Conservation (phyloP, 2,329 filamentous ascomycete species). For the Pseudogymnoascus sp. region DNA sequence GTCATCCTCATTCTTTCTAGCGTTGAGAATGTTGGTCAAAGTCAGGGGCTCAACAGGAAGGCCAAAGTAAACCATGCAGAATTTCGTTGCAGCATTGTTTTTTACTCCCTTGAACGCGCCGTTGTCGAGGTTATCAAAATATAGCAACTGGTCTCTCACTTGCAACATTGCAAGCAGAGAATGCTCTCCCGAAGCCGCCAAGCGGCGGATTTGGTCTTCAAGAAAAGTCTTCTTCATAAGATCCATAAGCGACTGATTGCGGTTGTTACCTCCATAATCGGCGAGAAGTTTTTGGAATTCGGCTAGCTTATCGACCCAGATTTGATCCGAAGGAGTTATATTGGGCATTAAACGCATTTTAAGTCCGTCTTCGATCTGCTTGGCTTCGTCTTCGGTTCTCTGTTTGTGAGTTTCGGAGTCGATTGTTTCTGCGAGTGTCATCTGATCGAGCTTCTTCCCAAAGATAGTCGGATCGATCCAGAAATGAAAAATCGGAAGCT, state of each 20-base stretch:
- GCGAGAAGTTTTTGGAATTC: constrained; percentile 11
- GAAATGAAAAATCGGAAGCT: background rate
- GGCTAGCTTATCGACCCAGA: constrained; percentile 11
- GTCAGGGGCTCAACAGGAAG: constrained; percentile 25
- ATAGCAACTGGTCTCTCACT: constrained; percentile 11
- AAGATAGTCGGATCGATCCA: background rate
- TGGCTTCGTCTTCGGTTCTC: background rate
- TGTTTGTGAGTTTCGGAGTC: background rate
- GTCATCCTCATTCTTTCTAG: constrained; percentile 16
- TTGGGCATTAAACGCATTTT: constrained; percentile 10
- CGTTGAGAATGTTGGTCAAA: constrained; percentile 20
- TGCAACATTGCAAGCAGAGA: constrained; percentile 14
- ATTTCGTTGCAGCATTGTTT: constrained; percentile 26
- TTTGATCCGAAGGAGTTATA: constrained; percentile 16
- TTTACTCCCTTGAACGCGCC: constrained; percentile 17
- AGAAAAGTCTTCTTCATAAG: constrained; percentile 12
- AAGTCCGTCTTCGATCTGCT: background rate
- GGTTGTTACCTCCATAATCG: background rate
- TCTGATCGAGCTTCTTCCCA: background rate
- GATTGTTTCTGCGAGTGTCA: background rate
- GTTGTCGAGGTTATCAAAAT: constrained; percentile 17
- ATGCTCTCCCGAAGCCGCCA: constrained; percentile 15
- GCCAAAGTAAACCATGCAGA: constrained; percentile 28
- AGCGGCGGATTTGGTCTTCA: constrained; percentile 6
- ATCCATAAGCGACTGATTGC: background rate